Evolutionary conservation across 2,329 filamentous ascomycete species (phyloP), one percentile per base, ranked within the genome.

Genomic region (Aspergillus flavus): DNA sequence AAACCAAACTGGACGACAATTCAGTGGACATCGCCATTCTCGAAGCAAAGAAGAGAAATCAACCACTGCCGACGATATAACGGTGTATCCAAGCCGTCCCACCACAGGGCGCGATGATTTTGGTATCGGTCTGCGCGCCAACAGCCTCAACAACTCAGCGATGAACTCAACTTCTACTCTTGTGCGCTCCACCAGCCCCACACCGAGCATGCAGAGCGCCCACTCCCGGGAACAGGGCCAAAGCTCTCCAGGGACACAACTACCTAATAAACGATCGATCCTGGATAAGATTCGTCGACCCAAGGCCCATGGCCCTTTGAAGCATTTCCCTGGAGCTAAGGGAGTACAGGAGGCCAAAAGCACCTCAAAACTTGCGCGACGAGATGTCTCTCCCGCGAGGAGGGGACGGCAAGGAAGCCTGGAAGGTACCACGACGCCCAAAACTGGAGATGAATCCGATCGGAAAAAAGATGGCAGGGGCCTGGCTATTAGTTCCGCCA

Each of bases 31-130:
- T 62, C 73, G 76, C 34, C 77, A 81, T 67, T 81, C 80, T 39
- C 80, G 82, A 64, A 89, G 86, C 73, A 88, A 85, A 71, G 86
- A 89, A 68, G 87, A 88, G 61, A 81, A 77, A 43, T 72, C 78
- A n/a, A 76, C 72, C 19, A 68, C 70, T 36, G 74, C 75, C 19
- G 75, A 74, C 16, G 76, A 78, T 63, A 68, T 78, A 7, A 72
- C 73, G 53, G 72, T 76, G 41, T 88, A 88, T 70, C 82, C 88
- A 36, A 77, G 91, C 69, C 86, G 91, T 64, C 91, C 92, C n/a
- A 85, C 87, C 14, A 84, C 88, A 61, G 94, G 90, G 75, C 86
- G 91, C 71, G 92, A 96, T 74, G 91, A 94, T 64, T 89, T 90
- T 19, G 79, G 84, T 26, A 79, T 82, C 69, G 86, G 81, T 69